Conservation (phyloP, 768 basidiomycete genomes). For the Peribolospora baueri region DNA sequence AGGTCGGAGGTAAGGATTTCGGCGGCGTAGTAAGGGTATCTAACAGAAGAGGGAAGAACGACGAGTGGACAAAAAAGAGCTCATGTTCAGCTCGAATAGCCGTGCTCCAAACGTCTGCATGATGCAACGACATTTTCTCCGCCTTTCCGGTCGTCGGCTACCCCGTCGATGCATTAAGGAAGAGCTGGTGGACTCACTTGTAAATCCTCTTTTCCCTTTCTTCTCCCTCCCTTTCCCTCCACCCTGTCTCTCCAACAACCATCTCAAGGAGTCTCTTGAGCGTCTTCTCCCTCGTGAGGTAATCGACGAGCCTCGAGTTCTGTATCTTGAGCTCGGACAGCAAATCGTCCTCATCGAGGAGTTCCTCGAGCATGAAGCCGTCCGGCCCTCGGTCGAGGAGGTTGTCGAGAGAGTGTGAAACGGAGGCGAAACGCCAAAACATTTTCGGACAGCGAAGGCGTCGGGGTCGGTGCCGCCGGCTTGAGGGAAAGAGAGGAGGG, state of each 20-base stretch:
- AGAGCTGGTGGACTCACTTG: slow-evolving; percentile 35
- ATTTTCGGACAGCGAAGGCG: too few relatives aligned
- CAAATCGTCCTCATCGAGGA: slow-evolving; percentile 80
- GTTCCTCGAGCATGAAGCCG: slow-evolving; percentile 64
- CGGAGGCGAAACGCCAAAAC: too few relatives aligned
- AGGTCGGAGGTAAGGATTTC: slow-evolving; percentile 90
- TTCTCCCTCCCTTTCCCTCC: slow-evolving; percentile 39
- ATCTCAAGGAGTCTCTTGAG: slow-evolving; percentile 57
- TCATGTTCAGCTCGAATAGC: slow-evolving; percentile 1
- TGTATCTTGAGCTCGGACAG: slow-evolving; percentile 87
- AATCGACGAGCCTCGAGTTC: slow-evolving; percentile 68
- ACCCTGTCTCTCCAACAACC: slow-evolving; percentile 65
- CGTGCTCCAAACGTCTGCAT: not conserved
- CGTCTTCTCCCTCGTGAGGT: slow-evolving; percentile 59
- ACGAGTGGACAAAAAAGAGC: not conserved
- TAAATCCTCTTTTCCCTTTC: slow-evolving; percentile 18
- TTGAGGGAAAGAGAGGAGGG: too few relatives aligned
- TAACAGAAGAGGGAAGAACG: slow-evolving; percentile 16
- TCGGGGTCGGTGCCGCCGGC: too few relatives aligned
- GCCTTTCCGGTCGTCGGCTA: not conserved
- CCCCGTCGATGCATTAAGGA: not conserved
- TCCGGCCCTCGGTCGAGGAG: slow-evolving; percentile 51
- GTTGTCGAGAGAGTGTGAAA: slow-evolving; percentile 32
- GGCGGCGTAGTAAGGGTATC: slow-evolving; percentile 77
- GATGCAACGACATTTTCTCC: not conserved